Base-by-base conservation (phyloP, 2,329 filamentous ascomycete species). In the Verticillium dahliae region DNA sequence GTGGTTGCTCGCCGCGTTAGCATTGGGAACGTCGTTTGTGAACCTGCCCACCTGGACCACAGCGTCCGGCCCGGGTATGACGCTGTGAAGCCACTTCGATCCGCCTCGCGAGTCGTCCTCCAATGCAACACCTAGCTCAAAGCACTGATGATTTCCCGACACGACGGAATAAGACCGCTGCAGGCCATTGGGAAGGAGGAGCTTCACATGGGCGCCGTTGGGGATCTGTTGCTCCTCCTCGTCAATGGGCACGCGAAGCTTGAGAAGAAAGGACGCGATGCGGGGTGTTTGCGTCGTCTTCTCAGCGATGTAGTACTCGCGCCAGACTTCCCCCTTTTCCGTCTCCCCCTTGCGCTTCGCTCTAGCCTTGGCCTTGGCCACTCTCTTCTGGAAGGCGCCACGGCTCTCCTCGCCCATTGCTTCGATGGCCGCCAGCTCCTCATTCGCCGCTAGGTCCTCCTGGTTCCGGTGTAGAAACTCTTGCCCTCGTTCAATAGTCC, bases 401-500 rank as follows among this genome's bases (percentile, higher is more conserved):
- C 74, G 71, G 61, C 76, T 77, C 68, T 84, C 81, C 9, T 76
- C 74, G 3, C 81, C 81, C 38, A 86, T 76, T 15, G 76, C 77
- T 9, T 77, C 77, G 35, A 87, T 77, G 2, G 75, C 74, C 0
- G 81, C 77, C 3, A 89, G 75, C 68, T 81, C 78, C 57, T 77
- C 74, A 56, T 83, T 81, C 77, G 82, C 83, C 45, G 74, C 80
- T 1, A 75, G 67, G 66, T 87, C 79, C 38, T 77, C 76, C 33
- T 74, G 78, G 37, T 83, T 80, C 6, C 82, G 76, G 69, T 87
- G 85, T 41, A 88, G 72, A 65, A 84, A 88, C 70, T 87, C 82
- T 70, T 89, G 86, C 0, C 89, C 74, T 11, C 81, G 76, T 69
- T 85, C 83, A 38, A 90, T 79, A 0, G 85, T 86, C 87, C 87